phyloP scores from a whole-genome alignment of 108 stramenopile species.

The Schizochytrium sp. region DNA sequence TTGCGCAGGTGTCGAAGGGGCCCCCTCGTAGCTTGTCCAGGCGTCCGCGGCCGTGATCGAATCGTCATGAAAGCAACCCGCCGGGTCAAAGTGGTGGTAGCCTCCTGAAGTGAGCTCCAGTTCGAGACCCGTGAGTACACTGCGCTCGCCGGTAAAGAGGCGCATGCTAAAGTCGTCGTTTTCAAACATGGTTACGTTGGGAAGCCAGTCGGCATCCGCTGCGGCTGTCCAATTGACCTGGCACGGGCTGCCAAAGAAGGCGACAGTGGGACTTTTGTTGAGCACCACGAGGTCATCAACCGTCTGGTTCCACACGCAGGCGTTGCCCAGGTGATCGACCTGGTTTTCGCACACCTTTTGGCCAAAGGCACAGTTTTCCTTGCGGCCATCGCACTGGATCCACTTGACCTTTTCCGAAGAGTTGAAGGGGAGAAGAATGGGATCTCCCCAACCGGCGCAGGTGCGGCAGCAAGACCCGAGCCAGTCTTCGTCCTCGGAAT shows the following conservation, averaged over 20 bases:
- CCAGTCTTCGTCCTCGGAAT: neutral
- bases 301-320: neutral
- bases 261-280: neutral
- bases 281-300: neutral
- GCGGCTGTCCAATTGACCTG: neutral
- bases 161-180: neutral
- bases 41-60: neutral
- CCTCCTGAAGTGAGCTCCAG: neutral
- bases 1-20: neutral
- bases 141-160: neutral
- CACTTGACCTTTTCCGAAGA: neutral
- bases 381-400: conserved; percentile 11
- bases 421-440: neutral
- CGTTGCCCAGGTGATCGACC: neutral
- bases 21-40: neutral
- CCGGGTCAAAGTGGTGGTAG: neutral
- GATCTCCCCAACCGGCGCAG: neutral
- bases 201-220: neutral
- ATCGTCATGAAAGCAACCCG: neutral
- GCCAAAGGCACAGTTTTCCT: neutral
- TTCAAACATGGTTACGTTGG: neutral
- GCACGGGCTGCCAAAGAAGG: neutral
- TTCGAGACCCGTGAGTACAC: neutral
- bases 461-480: neutral
- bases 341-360: neutral